Conservation (phyloP, 768 basidiomycete genomes). For the Pluteus cervinus region DNA sequence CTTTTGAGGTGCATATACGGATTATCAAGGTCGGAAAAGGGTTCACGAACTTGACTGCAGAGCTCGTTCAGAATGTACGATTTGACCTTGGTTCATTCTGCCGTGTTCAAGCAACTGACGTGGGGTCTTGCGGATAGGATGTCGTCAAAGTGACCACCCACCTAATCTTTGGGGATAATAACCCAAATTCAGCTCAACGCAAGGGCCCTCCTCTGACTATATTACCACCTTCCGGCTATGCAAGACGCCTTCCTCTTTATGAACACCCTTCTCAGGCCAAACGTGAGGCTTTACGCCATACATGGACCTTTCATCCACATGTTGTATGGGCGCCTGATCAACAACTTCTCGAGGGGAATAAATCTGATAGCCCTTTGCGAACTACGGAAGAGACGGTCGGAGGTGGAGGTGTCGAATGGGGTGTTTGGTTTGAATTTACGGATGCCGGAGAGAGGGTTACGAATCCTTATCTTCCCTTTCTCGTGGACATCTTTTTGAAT, state of each 20-base stretch:
- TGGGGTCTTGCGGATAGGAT: slow-evolving; percentile 25
- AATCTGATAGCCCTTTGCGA: slow-evolving; percentile 27
- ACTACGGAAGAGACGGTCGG: slow-evolving; percentile 36
- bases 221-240: slow-evolving; percentile 48
- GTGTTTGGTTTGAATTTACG: slow-evolving; percentile 47
- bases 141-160: slow-evolving; percentile 43
- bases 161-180: slow-evolving; percentile 48
- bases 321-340: slow-evolving; percentile 35
- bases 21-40: slow-evolving; percentile 42
- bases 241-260: slow-evolving; percentile 52
- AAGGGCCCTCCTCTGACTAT: slow-evolving; percentile 29
- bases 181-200: slow-evolving; percentile 19
- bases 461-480: slow-evolving; percentile 43
- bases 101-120: background rate
- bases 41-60: slow-evolving; percentile 54
- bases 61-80: slow-evolving; percentile 51
- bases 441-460: slow-evolving; percentile 38
- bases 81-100: background rate
- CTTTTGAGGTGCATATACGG: slow-evolving; percentile 43
- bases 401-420: slow-evolving; percentile 52
- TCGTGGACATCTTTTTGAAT: slow-evolving; percentile 49
- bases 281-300: slow-evolving; percentile 13
- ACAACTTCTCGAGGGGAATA: slow-evolving; percentile 32
- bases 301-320: slow-evolving; percentile 30
- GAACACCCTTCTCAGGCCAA: slow-evolving; percentile 41